phyloP scores from a whole-genome alignment of 331 rosid species.

The Spiraea crenata region DNA sequence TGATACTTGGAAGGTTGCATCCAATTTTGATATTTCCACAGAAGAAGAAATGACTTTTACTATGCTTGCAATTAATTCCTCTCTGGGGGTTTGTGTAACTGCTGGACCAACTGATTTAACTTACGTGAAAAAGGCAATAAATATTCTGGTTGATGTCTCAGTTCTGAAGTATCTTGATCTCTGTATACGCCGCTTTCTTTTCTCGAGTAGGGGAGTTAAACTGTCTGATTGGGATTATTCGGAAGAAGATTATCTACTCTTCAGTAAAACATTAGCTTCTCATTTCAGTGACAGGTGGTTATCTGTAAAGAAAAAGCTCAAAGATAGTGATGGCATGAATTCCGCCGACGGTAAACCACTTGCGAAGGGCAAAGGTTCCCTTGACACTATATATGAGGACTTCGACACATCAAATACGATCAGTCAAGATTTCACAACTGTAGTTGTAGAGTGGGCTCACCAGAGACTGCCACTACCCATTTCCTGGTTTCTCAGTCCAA shows the following conservation, averaged over 20 bases:
- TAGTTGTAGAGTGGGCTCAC: slow-evolving; percentile 68
- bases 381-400: slow-evolving; percentile 82
- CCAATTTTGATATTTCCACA: slow-evolving; percentile 21
- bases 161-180: slow-evolving; percentile 59
- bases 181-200: slow-evolving; percentile 50
- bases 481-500: slow-evolving; percentile 80
- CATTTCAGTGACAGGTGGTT: slow-evolving; percentile 86
- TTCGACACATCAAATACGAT: slow-evolving; percentile 38
- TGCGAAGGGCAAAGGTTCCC: slow-evolving; percentile 36
- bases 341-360: slow-evolving; percentile 30
- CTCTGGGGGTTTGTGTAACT: slow-evolving; percentile 55
- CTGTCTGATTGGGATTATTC: slow-evolving; percentile 53
- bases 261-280: slow-evolving; percentile 60
- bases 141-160: slow-evolving; percentile 51
- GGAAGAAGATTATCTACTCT: slow-evolving; percentile 63
- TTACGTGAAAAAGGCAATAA: slow-evolving; percentile 50
- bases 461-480: slow-evolving; percentile 88
- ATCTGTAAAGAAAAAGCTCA: slow-evolving; percentile 58
- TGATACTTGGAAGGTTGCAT: slow-evolving; percentile 37
- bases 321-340: slow-evolving; percentile 32
- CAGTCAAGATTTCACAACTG: slow-evolving; percentile 39
- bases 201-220: slow-evolving; percentile 35
- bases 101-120: slow-evolving; percentile 69
- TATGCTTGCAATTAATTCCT: slow-evolving; percentile 47
- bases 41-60: slow-evolving; percentile 47